phyloP scores from a whole-genome alignment of 2,329 filamentous ascomycete species.

The Coniella lustricola region DNA sequence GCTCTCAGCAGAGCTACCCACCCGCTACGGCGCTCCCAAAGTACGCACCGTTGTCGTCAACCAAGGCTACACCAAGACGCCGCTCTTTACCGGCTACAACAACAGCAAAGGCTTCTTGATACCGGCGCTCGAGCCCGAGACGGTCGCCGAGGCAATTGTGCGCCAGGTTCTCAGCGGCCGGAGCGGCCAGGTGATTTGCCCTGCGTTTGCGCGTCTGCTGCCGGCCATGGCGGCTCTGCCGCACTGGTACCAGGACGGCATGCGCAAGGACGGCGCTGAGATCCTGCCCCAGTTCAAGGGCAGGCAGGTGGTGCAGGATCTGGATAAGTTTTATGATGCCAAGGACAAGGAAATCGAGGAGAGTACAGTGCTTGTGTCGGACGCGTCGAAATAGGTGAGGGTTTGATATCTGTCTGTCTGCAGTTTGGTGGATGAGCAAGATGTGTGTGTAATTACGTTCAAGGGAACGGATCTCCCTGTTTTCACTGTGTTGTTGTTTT shows the following conservation, averaged over 20 bases:
- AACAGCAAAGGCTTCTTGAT: constrained; percentile 43
- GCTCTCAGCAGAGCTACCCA: constrained; percentile 49
- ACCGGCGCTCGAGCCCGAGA: constrained; percentile 50
- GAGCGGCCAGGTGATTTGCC: constrained; percentile 51
- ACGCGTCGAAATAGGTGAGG: constrained; percentile 15
- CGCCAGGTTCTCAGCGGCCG: constrained; percentile 50
- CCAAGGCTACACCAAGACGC: constrained; percentile 55
- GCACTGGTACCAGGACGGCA: constrained; percentile 54
- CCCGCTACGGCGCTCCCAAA: constrained; percentile 53
- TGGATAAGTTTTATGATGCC: constrained; percentile 31
- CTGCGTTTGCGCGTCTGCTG: constrained; percentile 35
- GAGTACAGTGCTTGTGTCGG: constrained; percentile 32
- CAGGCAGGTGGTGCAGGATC: constrained; percentile 40
- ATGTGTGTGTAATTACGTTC: no score
- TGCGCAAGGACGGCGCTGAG: constrained; percentile 36
- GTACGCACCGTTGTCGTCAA: constrained; percentile 62
- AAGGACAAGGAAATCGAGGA: constrained; percentile 24
- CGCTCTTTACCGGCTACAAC: constrained; percentile 51
- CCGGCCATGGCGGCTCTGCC: constrained; percentile 46
- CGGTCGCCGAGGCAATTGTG: constrained; percentile 57
- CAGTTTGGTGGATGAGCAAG: no score
- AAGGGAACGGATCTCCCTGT: no score
- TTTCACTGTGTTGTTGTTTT: no score
- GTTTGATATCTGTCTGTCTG: no score
- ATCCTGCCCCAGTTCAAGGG: constrained; percentile 39